Conservation (phyloP, 2,329 filamentous ascomycete genomes). For the Ilyonectria mors-panacis region DNA sequence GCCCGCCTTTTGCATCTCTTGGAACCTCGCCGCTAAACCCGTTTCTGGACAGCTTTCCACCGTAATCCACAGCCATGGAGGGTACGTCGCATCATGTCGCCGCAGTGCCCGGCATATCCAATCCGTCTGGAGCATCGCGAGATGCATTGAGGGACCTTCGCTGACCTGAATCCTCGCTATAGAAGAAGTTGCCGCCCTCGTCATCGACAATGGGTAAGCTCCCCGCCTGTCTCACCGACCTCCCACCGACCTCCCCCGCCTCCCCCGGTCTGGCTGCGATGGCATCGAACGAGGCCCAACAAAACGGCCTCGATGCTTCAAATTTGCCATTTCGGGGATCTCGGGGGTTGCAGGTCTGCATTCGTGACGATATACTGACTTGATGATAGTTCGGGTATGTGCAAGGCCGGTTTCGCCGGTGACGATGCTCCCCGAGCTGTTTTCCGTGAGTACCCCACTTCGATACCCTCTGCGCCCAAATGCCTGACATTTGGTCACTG, state of each 20-base stretch:
- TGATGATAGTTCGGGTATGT: conserved; percentile 95
- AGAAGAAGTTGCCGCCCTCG: conserved; percentile 99
- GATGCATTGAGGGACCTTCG: conserved; percentile 42
- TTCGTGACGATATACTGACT: conserved; percentile 55
- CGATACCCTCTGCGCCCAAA: conserved; percentile 38
- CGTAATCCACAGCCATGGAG: conserved; percentile 69
- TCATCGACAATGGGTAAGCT: conserved; percentile 99
- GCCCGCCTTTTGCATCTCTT: conserved; percentile 37
- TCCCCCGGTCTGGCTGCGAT: conserved; percentile 39
- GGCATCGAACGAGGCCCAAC: conserved; percentile 44
- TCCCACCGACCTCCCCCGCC: conserved; percentile 41
- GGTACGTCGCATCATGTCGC: conserved; percentile 59
- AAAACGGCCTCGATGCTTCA: conserved; percentile 29
- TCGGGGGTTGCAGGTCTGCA: background rate
- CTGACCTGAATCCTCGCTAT: conserved; percentile 63
- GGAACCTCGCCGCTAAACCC: conserved; percentile 49
- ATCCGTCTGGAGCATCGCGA: conserved; percentile 41
- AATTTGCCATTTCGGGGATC: background rate
- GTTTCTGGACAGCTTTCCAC: conserved; percentile 54
- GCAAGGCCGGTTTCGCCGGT: conserved; percentile 99
- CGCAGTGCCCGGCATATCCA: conserved; percentile 45
- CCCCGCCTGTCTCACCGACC: conserved; percentile 56
- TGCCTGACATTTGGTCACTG: conserved; percentile 34
- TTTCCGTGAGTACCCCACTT: conserved; percentile 87
- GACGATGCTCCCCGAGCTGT: conserved; percentile 99